Evolutionary conservation across 2,329 filamentous ascomycete species (phyloP).

Genomic region (Westerdykella sp.): DNA sequence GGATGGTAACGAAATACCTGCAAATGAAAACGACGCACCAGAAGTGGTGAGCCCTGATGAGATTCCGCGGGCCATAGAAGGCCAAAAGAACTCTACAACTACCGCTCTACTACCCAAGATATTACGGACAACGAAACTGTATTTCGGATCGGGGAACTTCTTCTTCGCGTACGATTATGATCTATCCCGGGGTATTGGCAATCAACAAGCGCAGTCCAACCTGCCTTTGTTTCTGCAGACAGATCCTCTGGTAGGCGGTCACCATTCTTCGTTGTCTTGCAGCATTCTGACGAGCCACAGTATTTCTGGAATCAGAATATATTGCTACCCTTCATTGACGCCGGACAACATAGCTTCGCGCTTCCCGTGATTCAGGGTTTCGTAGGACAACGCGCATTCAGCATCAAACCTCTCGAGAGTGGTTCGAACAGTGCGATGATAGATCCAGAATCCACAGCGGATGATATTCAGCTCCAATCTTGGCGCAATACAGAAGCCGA

Average conservation of each 20-base stretch:
- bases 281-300: slow-evolving; percentile 22
- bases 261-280: neutral
- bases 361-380: slow-evolving; percentile 92
- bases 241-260: slow-evolving; percentile 55
- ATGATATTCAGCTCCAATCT: slow-evolving; percentile 33
- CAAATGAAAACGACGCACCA: slow-evolving; percentile 14
- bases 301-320: slow-evolving; percentile 92
- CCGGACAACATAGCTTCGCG: slow-evolving; percentile 63
- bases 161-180: slow-evolving; percentile 96
- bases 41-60: slow-evolving; percentile 26
- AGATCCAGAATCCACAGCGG: slow-evolving; percentile 26
- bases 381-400: slow-evolving; percentile 77
- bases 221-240: slow-evolving; percentile 64
- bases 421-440: slow-evolving; percentile 29
- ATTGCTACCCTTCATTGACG: slow-evolving; percentile 64
- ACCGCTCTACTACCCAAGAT: slow-evolving; percentile 68
- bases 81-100: slow-evolving; percentile 28
- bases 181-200: slow-evolving; percentile 61
- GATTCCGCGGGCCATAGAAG: slow-evolving; percentile 30
- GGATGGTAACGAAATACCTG: slow-evolving; percentile 17
- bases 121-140: slow-evolving; percentile 72
- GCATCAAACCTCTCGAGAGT: slow-evolving; percentile 51
- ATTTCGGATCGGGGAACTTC: slow-evolving; percentile 79
- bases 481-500: slow-evolving; percentile 20
- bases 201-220: slow-evolving; percentile 40